Conservation (phyloP, 2,329 filamentous ascomycete species). For the Fusarium brachygibbosum region DNA sequence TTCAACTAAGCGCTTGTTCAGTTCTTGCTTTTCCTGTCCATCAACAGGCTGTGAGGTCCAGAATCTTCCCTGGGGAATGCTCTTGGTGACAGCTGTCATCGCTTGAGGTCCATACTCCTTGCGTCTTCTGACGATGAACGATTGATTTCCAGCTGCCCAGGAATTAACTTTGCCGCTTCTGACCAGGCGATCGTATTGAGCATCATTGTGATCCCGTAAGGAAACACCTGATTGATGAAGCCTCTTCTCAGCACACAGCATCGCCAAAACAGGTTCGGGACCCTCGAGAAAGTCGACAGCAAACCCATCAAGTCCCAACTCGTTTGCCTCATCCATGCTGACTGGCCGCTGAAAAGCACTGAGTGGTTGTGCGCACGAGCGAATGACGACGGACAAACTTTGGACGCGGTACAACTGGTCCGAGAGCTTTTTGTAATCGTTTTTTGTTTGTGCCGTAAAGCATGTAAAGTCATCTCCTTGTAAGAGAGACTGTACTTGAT, state of each 20-base stretch:
- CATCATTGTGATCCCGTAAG: slow-evolving; percentile 72
- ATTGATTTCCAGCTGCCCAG: slow-evolving; percentile 77
- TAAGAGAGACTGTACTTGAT: slow-evolving; percentile 67
- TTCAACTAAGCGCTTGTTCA: slow-evolving; percentile 67
- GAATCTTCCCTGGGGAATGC: slow-evolving; percentile 70
- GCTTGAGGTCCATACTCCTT: slow-evolving; percentile 84
- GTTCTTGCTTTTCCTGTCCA: slow-evolving; percentile 70
- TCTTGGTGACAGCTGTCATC: slow-evolving; percentile 75
- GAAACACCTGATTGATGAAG: slow-evolving; percentile 78
- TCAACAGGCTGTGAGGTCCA: slow-evolving; percentile 88
- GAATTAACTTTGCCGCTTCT: slow-evolving; percentile 69
- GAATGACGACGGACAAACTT: slow-evolving; percentile 79
- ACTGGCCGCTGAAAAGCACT: slow-evolving; percentile 68
- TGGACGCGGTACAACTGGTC: slow-evolving; percentile 73
- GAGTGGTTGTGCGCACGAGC: slow-evolving; percentile 69
- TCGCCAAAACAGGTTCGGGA: slow-evolving; percentile 85
- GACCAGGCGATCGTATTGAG: slow-evolving; percentile 76
- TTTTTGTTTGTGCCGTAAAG: slow-evolving; percentile 81
- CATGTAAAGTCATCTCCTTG: slow-evolving; percentile 68
- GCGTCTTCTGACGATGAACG: slow-evolving; percentile 76
- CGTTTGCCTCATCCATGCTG: slow-evolving; percentile 65
- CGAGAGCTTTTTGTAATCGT: slow-evolving; percentile 81
- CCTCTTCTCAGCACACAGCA: slow-evolving; percentile 82
- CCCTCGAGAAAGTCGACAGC: slow-evolving; percentile 84
- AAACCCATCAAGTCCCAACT: slow-evolving; percentile 81